Percentiles rank a stretch among this genome's conserved stretches.
Evolutionary conservation across 495 filamentous ascomycete genomes (phyloP).

Genomic region (Oidiodendron maius): DNA sequence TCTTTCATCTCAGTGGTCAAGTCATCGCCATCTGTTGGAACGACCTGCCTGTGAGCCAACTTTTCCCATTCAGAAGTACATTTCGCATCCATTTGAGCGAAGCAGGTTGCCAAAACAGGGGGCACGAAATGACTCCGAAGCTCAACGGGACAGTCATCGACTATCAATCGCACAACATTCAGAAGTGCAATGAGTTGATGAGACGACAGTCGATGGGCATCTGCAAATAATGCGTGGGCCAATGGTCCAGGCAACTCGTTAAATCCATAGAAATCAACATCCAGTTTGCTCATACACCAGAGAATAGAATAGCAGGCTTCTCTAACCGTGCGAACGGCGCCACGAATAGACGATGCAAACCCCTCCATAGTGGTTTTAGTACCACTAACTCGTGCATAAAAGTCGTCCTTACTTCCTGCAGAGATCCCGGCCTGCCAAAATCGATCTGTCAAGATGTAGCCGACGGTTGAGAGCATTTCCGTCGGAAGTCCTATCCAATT

Average conservation of each 20-base stretch:
- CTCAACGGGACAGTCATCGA: slow-evolving; percentile 82
- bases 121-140: slow-evolving; percentile 78
- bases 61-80: slow-evolving; percentile 82
- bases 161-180: slow-evolving; percentile 77
- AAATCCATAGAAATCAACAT: slow-evolving; percentile 84
- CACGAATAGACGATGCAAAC: slow-evolving; percentile 86
- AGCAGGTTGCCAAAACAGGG: slow-evolving; percentile 74
- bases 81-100: slow-evolving; percentile 79
- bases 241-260: slow-evolving; percentile 77
- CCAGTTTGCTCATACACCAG: slow-evolving; percentile 84
- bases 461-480: slow-evolving; percentile 72
- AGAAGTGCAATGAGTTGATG: slow-evolving; percentile 90
- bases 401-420: slow-evolving; percentile 87
- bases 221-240: slow-evolving; percentile 74
- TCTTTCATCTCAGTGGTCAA: slow-evolving; percentile 96
- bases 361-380: slow-evolving; percentile 90
- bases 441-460: slow-evolving; percentile 82
- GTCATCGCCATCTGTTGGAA: slow-evolving; percentile 55
- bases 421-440: slow-evolving; percentile 99
- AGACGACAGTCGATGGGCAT: slow-evolving; percentile 78
- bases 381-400: slow-evolving; percentile 83
- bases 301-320: slow-evolving; percentile 92
- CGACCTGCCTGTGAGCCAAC: slow-evolving; percentile 47
- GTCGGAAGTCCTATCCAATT: slow-evolving; percentile 77
- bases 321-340: slow-evolving; percentile 78